Base-by-base conservation (phyloP, 345 rosid species). In the Anacardium occidentale region DNA sequence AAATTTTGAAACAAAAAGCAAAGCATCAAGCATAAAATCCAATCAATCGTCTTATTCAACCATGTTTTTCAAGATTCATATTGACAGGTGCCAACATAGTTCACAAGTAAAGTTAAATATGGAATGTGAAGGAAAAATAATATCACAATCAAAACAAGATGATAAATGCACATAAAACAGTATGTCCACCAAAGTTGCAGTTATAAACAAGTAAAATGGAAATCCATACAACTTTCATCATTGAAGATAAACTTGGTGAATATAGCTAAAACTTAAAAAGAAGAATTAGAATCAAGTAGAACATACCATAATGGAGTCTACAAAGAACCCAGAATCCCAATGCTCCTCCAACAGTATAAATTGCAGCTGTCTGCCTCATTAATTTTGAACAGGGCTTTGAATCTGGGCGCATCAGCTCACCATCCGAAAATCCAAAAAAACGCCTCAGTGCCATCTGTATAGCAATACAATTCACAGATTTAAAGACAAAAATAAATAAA, bases 251-350 rank as follows among this genome's bases (percentile, higher is more conserved):
- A 29, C 44, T 13, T 12, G 15, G 21, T 11, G 58, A 32, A 47
- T 17, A 22, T 44, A 40, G 50, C 7, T 24, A 9, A 12, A 58
- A 56, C 26, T 10, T 15, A 24, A 4, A 57, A 45, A 45, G 11
- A 21, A 55, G 37, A 40, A n/a, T 26, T 4, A 62, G 45, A 64
- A 61, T 52, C 48, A 74, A 20, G n/a, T 67, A 70, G 37, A 21
- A 18, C 71, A 54, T 74, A 90, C 97, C 97, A 66, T 88, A 88
- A 72, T 92, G 97, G 71, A 90, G 75, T 75, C 90, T 83, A 69
- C 94, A 90, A 50, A 92, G 92, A 76, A 92, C 80, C 98, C 96
- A 92, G 82, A 92, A 92, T 10, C 89, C 94, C 14, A 92, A 75
- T 40, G 87, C 96, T 75, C 98, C 96, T 22, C 93, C 97, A 69